Evolutionary conservation across 768 basidiomycete genomes (phyloP).

Genomic region (Mycena polygramma): DNA sequence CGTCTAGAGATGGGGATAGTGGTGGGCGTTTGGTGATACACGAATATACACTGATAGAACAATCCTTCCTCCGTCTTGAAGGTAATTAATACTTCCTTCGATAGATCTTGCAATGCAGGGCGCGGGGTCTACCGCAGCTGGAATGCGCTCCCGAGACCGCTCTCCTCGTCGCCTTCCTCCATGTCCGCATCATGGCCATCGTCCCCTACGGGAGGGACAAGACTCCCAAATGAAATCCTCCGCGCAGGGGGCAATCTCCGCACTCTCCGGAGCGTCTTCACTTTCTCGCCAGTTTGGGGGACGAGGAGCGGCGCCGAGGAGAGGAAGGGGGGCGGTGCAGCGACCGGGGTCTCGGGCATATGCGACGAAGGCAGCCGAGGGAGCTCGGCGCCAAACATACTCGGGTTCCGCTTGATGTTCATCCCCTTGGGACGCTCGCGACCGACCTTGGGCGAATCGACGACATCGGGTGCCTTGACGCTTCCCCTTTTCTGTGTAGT

Average conservation of each 20-base stretch:
- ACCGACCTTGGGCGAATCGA: constrained; percentile 33
- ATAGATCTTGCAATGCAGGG: constrained; percentile 23
- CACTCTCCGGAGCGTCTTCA: constrained; percentile 64
- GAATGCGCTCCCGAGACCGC: constrained; percentile 78
- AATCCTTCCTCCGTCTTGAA: constrained; percentile 36
- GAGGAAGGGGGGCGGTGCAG: constrained; percentile 13
- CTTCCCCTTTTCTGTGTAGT: constrained; percentile 24
- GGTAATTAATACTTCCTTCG: constrained; percentile 35
- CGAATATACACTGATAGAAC: constrained; percentile 40
- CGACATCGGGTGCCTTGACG: constrained; percentile 24
- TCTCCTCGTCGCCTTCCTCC: constrained; percentile 50
- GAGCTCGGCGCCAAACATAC: constrained; percentile 76
- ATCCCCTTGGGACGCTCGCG: constrained; percentile 51
- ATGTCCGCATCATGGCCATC: constrained; percentile 50
- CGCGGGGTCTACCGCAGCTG: constrained; percentile 60
- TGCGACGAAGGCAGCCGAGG: constrained; percentile 54
- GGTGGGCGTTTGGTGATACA: constrained; percentile 35
- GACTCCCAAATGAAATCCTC: constrained; percentile 76
- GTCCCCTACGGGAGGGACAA: constrained; percentile 55
- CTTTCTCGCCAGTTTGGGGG: constrained; percentile 44
- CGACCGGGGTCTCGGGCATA: constrained; percentile 42
- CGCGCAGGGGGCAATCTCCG: constrained; percentile 62
- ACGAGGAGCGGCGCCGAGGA: constrained; percentile 36
- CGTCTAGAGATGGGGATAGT: constrained; percentile 20
- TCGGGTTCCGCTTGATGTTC: constrained; percentile 72